Base-by-base conservation (phyloP, 345 rosid genomes). In the Cardiospermum halicacabum region DNA sequence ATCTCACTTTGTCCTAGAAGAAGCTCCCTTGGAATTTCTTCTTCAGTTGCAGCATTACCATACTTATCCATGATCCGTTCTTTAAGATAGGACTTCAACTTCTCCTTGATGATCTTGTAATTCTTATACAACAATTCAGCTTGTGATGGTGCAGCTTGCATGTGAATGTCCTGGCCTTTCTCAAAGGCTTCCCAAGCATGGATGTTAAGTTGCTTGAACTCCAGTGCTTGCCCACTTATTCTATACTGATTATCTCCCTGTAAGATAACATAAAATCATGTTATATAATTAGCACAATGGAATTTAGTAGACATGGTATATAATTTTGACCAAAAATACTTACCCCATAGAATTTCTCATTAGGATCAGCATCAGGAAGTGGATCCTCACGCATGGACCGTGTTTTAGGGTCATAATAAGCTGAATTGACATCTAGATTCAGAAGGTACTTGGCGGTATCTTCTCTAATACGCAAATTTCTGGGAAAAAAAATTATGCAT, bases 371-470 rank as follows among this genome's bases (percentile, higher is more conserved):
- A 65, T 88, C 86, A 27, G 89, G 95, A 75, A 83, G 91, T 0
- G 91, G 91, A 78, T 88, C 95, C 75, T 85, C 95, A 62, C 86
- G 85, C 91, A 85, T 85, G 15, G 91, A 84, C 9, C 89, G 78
- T 4, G 91, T 83, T 74, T 88, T 88, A 19, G 95, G 95, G 68
- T 88, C 95, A 69, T 85, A 88, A 58, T 80, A 83, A 11, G 95
- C 89, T 11, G 95, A 88, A 68, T 85, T 80, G 7, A 88, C 85
- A 71, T 85, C 95, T 30, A 88, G 91, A 72, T 88, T 89, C 63
- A 88, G 66, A 28, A 86, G 74, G 69, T 86, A 89, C 60, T 89
- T 89, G 22, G 89, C 92, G 11, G 89, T 84, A 45, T 89, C 96
- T 65, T 89, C 96, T 51, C 92, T 79, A 43, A 86, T 86, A 72